Base-by-base conservation (phyloP, 805 yeast genomes). In the Nakazawaea sp. region DNA sequence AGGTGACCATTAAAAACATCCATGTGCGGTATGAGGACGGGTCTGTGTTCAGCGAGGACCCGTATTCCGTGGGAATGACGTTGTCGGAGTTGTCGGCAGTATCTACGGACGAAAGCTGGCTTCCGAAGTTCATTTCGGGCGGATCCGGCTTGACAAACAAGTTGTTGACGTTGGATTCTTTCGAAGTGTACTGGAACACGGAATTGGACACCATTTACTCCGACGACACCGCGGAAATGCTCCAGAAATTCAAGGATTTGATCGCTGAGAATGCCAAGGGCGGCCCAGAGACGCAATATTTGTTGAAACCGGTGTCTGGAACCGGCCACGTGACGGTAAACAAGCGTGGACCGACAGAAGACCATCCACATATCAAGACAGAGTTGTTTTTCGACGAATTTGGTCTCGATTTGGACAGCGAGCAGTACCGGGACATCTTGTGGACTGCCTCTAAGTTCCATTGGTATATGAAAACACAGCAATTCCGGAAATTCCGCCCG, bases 1-100 rank as follows among this genome's bases (percentile, higher is more conserved):
- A 92, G 56, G 72, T 92, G 10, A 84, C 95, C 2, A 85, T 92
- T 45, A 85, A 80, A 49, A 87, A 86, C 52, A 92, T 92, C 45
- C 99, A 92, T 56, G 58, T 92, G 16, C 70, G 98, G 40, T 92
- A 89, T 51, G 98, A 94, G 51, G 98, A 92, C 59, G 63, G 71
- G 5, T 64, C 72, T 29, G 70, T 75, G 4, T 78, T 86, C 45
- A 79, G 95, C 0, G 81, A 78, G 40, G 52, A 55, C 21, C 95
- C 96, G 3, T 85, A 84, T 47, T 69, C 96, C 0, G 59, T 88
- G 27, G 99, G 99, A 4, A 48, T 87, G 13, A 81, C 94, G 0
- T 67, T 92, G 33, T 72, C 75, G 29, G 97, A 92, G 59, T 66
- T 92, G 29, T 86, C 96, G 0, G 97, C 96, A 0, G 83, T 88